Conservation (phyloP, 257 asterid genomes). For the Cruciata laevipes region DNA sequence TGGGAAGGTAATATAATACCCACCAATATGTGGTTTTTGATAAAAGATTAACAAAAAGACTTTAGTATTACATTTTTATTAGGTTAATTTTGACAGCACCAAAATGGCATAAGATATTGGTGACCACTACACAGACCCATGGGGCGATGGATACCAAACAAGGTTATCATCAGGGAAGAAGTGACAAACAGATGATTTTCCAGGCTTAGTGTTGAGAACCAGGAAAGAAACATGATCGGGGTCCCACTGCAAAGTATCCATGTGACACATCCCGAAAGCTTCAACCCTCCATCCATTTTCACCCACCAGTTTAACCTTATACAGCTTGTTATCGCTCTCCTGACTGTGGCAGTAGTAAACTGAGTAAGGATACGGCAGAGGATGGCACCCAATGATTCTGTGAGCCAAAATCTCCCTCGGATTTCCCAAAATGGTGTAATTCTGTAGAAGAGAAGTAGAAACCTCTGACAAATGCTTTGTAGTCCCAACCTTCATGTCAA, state of each 20-base stretch:
- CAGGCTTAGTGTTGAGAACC: conserved; percentile 16
- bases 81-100: neutral
- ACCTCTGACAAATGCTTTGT: conserved; percentile 39
- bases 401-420: conserved; percentile 32
- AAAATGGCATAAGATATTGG: neutral
- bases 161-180: conserved; percentile 24
- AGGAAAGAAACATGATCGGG: conserved; percentile 15
- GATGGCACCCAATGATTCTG: conserved; percentile 56
- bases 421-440: conserved; percentile 38
- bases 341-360: conserved; percentile 77
- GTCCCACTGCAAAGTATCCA: conserved; percentile 25
- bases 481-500: conserved; percentile 34
- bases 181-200: conserved; percentile 22
- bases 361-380: conserved; percentile 79
- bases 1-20: too few relatives aligned
- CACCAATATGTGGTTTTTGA: too few relatives aligned
- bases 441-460: conserved; percentile 31
- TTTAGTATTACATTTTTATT: neutral
- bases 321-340: conserved; percentile 43
- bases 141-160: conserved; percentile 14
- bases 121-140: neutral
- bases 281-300: conserved; percentile 22
- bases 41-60: too few relatives aligned
- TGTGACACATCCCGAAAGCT: conserved; percentile 20
- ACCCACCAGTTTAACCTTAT: conserved; percentile 19